Base-by-base conservation (phyloP, 805 yeast species). In the Lachancea quebecensis region DNA sequence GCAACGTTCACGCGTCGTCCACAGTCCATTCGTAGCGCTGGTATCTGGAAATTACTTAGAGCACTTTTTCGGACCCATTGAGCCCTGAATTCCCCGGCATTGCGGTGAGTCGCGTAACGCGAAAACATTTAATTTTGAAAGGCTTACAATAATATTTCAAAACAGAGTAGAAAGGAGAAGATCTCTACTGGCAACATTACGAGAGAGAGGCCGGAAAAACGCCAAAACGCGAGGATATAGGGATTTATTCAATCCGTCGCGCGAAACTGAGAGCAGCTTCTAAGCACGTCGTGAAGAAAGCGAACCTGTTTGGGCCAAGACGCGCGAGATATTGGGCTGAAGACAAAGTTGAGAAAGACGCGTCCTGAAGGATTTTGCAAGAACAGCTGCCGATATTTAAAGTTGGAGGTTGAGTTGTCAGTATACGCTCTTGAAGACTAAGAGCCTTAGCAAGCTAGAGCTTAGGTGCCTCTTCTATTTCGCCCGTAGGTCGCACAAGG, bases 211-310 rank as follows among this genome's bases (percentile, higher is more conserved):
- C 37, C 12, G 21, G 16, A 29, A 27, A 38, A 38, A 38, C 41
- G 41, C 41, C 41, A 38, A 38, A 38, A 38, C 41, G 41, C 41
- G 41, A 38, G 30, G 41, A 21, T 11, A 12, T 33, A 34, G 37
- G 18, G 6, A 12, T 10, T 17, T 14, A 34, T 15, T 15, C 12
- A 34, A 16, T n/a, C 17, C 37, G 37, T 34, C 21, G 37, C 37
- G 21, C 12, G 15, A 17, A 34, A 34, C 18, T 10, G 21, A 17
- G 16, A 34, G 37, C 37, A 12, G 15, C 15, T 31, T 31, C 15
- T 31, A 8, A 14, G 34, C 34, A 31, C 15, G 25, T 21, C 25
- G 25, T 21, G 25, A 21, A 21, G 37, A 29, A 17, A 31, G 17
- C 42, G 30, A 31, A 21, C 42, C 42, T 32, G 42, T 39, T 39